A percentile compares a stretch with the other conserved stretches of the same genome.
Conservation (phyloP, 2,329 filamentous ascomycete species). For the Fusarium acutatum region DNA sequence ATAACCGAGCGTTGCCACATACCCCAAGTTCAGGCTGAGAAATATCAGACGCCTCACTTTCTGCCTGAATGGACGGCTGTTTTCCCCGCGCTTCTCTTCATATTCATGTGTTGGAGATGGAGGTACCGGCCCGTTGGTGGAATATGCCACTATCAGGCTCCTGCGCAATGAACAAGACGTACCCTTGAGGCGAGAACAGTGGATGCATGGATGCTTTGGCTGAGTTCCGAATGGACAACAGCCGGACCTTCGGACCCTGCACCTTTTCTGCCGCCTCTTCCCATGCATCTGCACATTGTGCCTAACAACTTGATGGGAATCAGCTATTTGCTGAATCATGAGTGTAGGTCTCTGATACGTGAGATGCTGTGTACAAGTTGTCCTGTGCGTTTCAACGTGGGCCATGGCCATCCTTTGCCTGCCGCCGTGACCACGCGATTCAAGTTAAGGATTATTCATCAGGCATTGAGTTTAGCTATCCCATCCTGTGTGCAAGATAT, state of each 20-base stretch:
- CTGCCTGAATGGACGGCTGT: slow-evolving; percentile 1
- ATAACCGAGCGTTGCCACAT: slow-evolving; percentile 5
- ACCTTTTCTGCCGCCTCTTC: slow-evolving; percentile 12
- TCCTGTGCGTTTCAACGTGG: slow-evolving; percentile 12
- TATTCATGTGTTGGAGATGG: slow-evolving; percentile 1
- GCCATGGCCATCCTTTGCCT: slow-evolving; percentile 4
- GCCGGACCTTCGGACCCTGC: slow-evolving; percentile 8
- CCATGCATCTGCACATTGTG: slow-evolving; percentile 22
- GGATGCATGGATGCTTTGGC: slow-evolving; percentile 19
- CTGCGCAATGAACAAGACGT: slow-evolving; percentile 6
- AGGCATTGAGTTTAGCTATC: neutral
- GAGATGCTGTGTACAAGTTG: neutral
- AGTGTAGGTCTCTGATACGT: neutral
- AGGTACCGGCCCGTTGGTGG: slow-evolving; percentile 9
- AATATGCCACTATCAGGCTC: slow-evolving; percentile 18
- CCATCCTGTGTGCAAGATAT: neutral
- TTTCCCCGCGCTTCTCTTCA: neutral
- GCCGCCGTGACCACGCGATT: slow-evolving; percentile 6
- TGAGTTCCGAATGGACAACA: slow-evolving; percentile 20
- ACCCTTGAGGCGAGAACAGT: neutral
- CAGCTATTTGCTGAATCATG: slow-evolving; percentile 1
- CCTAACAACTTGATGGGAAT: slow-evolving; percentile 22
- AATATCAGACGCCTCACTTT: slow-evolving; percentile 31
- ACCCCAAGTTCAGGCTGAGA: slow-evolving; percentile 1
- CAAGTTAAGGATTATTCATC: slow-evolving; percentile 2